Evolutionary conservation across 1,284 basidiomycete species (phyloP).

Genomic region (Coniferiporia sulphurascens): DNA sequence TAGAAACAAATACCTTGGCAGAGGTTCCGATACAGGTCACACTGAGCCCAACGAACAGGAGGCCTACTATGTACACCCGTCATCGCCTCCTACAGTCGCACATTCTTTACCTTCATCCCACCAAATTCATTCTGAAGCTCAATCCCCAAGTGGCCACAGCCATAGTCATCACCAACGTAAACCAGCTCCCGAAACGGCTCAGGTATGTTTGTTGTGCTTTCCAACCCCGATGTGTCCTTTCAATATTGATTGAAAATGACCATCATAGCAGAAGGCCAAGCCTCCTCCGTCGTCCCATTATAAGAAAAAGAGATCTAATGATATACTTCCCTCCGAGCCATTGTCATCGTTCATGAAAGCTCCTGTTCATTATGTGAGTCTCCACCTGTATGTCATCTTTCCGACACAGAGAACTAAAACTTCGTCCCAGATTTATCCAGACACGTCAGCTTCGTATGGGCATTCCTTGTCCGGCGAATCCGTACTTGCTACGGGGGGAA

Average conservation of each 20-base stretch:
- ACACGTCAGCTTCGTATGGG: slow-evolving; percentile 16
- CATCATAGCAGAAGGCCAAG: slow-evolving; percentile 26
- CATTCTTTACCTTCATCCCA: slow-evolving; percentile 5
- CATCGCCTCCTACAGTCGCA: background rate
- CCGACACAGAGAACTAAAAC: background rate
- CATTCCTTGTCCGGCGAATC: slow-evolving; percentile 12
- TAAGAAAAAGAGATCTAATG: slow-evolving; percentile 21
- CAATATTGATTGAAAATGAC: too few relatives aligned
- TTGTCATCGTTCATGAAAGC: slow-evolving; percentile 8
- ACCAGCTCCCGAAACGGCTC: slow-evolving; percentile 6
- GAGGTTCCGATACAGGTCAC: background rate
- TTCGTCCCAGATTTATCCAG: slow-evolving; percentile 14
- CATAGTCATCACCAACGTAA: slow-evolving; percentile 22
- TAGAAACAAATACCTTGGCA: background rate
- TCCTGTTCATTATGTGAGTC: slow-evolving; percentile 12
- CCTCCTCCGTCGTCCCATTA: slow-evolving; percentile 29
- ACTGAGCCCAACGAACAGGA: background rate
- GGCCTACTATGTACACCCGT: background rate
- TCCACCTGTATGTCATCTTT: background rate
- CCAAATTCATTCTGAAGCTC: background rate
- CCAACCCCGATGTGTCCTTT: background rate
- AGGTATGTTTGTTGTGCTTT: slow-evolving; percentile 9
- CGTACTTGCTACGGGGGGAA: background rate
- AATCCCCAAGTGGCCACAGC: slow-evolving; percentile 15
- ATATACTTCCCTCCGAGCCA: slow-evolving; percentile 17